Conservation (phyloP, 169 alveolate species). For the Plasmodium berghei region DNA sequence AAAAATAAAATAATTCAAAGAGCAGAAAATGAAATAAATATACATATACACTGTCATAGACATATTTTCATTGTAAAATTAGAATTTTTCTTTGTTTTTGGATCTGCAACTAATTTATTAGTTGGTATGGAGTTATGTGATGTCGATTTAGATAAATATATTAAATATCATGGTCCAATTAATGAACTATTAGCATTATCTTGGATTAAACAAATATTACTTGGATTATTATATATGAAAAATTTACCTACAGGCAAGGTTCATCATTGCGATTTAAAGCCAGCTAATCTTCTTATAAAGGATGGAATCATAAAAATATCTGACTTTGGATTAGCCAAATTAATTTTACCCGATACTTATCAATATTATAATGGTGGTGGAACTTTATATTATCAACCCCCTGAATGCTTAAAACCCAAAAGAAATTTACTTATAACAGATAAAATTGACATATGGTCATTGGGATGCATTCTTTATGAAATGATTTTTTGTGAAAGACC, state of each 20-base stretch:
- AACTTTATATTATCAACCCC: constrained; percentile 93
- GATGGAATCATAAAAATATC: constrained; percentile 91
- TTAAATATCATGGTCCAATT: constrained; percentile 90
- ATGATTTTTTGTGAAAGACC: constrained; percentile 87
- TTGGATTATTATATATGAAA: constrained; percentile 88
- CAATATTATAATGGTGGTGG: constrained; percentile 91
- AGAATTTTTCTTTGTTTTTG: constrained; percentile 92
- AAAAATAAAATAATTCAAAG: constrained; percentile 89
- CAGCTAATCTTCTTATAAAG: constrained; percentile 91
- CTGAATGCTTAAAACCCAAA: constrained; percentile 89
- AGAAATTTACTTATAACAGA: constrained; percentile 82
- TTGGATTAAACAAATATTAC: constrained; percentile 91
- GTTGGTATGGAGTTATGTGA: constrained; percentile 78
- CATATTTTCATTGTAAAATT: constrained; percentile 92
- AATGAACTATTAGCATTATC: constrained; percentile 90
- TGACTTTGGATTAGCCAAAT: constrained; percentile 91
- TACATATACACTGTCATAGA: constrained; percentile 89
- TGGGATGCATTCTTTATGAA: constrained; percentile 92
- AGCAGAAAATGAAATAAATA: constrained; percentile 90
- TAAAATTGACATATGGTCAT: constrained; percentile 93
- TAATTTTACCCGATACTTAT: constrained; percentile 82
- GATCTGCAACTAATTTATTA: constrained; percentile 73
- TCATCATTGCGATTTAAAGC: constrained; percentile 91
- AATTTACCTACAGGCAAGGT: constrained; percentile 89
- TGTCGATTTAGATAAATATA: constrained; percentile 91